phyloP scores from a whole-genome alignment of 805 yeast species.

The Wickerhamomyces chaumierensis region DNA sequence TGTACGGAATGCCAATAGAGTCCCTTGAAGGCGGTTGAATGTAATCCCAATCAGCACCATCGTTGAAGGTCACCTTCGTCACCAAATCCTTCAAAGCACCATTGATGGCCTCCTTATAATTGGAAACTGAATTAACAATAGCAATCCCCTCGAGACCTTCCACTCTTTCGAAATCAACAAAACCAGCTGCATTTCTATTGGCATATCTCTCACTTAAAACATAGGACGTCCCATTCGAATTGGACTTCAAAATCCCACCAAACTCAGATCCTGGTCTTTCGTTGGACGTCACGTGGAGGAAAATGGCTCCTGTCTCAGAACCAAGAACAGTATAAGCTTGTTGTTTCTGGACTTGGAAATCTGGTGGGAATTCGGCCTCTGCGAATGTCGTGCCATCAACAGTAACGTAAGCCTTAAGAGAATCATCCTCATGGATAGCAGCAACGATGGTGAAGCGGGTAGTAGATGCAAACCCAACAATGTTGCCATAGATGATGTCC shows the following conservation, averaged over 20 bases:
- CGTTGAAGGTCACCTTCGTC: conserved; percentile 74
- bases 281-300: conserved; percentile 72
- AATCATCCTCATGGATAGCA: conserved; percentile 29
- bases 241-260: conserved; percentile 80
- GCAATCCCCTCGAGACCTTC: conserved; percentile 80
- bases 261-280: conserved; percentile 38
- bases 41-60: conserved; percentile 80
- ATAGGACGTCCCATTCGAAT: conserved; percentile 84
- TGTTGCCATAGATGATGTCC: conserved; percentile 36
- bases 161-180: conserved; percentile 79
- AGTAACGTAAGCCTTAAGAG: conserved; percentile 61
- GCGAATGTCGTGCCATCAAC: conserved; percentile 74
- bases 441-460: conserved; percentile 71
- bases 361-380: conserved; percentile 66
- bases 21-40: conserved; percentile 60
- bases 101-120: conserved; percentile 31
- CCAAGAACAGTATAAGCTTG: conserved; percentile 76
- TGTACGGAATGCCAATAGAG: conserved; percentile 43
- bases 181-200: conserved; percentile 67
- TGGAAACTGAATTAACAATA: conserved; percentile 57
- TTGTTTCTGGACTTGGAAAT: conserved; percentile 46
- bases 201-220: conserved; percentile 58
- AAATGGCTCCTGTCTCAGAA: conserved; percentile 59
- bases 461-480: conserved; percentile 66
- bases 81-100: conserved; percentile 47